phyloP scores from a whole-genome alignment of 352 stramenopile genomes.

The Nothophytophthora sp. region DNA sequence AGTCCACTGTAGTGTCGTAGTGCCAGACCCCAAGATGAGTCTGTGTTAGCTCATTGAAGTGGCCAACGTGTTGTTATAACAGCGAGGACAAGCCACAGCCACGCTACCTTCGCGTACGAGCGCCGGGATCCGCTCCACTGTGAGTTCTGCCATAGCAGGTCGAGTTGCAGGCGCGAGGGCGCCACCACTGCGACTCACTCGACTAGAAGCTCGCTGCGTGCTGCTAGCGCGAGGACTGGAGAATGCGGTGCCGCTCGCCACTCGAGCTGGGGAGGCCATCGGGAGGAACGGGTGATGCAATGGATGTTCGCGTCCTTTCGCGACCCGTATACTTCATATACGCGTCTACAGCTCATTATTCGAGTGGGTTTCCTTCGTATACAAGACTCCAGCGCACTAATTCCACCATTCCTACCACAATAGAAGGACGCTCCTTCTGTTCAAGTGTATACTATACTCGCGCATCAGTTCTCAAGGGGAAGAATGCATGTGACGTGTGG shows the following conservation, averaged over 20 bases:
- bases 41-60: too few relatives aligned
- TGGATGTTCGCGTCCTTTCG: conserved; percentile 1
- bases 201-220: neutral
- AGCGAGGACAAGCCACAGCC: conserved; percentile 5
- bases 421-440: too few relatives aligned
- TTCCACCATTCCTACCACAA: too few relatives aligned
- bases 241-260: too few relatives aligned
- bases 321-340: neutral
- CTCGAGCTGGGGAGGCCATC: too few relatives aligned
- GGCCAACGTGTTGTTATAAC: too few relatives aligned
- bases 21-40: neutral
- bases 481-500: too few relatives aligned
- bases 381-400: conserved; percentile 2
- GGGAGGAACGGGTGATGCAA: too few relatives aligned
- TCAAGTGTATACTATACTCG: too few relatives aligned
- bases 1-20: conserved; percentile 16
- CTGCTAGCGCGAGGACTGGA: neutral
- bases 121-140: conserved; percentile 40
- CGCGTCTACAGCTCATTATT: neutral
- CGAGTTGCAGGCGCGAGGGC: neutral
- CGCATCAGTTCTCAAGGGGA: too few relatives aligned
- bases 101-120: conserved; percentile 44
- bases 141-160: conserved; percentile 12
- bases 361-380: neutral
- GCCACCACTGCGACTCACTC: conserved; percentile 3